Conservation (phyloP, 2,329 filamentous ascomycete genomes). For the Aspergillus latus region DNA sequence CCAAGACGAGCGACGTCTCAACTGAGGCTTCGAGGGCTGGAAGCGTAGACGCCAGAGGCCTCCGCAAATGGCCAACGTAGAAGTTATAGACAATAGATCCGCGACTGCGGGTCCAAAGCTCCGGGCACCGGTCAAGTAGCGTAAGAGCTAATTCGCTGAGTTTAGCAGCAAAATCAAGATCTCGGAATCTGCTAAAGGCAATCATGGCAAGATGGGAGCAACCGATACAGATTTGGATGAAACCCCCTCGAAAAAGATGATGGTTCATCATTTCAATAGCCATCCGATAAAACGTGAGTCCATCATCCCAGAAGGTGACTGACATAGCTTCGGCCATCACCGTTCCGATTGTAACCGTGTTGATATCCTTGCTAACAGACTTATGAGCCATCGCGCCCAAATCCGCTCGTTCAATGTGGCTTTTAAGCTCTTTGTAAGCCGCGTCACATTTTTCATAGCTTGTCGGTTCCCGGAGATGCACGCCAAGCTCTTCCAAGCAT, state of each 20-base stretch:
- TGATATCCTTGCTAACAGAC: slow-evolving; percentile 45
- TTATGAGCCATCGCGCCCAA: slow-evolving; percentile 40
- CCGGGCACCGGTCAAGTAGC: slow-evolving; percentile 54
- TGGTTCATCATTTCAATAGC: slow-evolving; percentile 58
- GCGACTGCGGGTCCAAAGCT: slow-evolving; percentile 56
- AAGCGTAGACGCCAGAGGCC: slow-evolving; percentile 53
- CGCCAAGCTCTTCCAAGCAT: slow-evolving; percentile 68
- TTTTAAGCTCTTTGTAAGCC: slow-evolving; percentile 66
- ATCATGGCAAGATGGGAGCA: slow-evolving; percentile 60
- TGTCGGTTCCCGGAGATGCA: slow-evolving; percentile 64
- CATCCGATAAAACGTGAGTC: slow-evolving; percentile 59
- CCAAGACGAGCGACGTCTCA: slow-evolving; percentile 56
- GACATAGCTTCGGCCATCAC: slow-evolving; percentile 60
- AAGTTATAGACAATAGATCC: slow-evolving; percentile 58
- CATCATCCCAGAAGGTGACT: slow-evolving; percentile 61
- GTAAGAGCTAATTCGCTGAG: slow-evolving; percentile 55
- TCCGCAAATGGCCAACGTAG: slow-evolving; percentile 61
- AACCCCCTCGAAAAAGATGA: slow-evolving; percentile 56
- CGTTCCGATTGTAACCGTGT: slow-evolving; percentile 49
- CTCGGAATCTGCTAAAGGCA: slow-evolving; percentile 57
- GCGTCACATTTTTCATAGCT: slow-evolving; percentile 75
- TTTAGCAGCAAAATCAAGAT: slow-evolving; percentile 54
- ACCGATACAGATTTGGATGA: slow-evolving; percentile 58
- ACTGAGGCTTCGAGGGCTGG: slow-evolving; percentile 55
- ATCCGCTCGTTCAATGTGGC: slow-evolving; percentile 60